A percentile compares a stretch with the other conserved stretches of the same genome.
Evolutionary conservation across 768 basidiomycete genomes (phyloP).

Genomic region (Galerina marginata): DNA sequence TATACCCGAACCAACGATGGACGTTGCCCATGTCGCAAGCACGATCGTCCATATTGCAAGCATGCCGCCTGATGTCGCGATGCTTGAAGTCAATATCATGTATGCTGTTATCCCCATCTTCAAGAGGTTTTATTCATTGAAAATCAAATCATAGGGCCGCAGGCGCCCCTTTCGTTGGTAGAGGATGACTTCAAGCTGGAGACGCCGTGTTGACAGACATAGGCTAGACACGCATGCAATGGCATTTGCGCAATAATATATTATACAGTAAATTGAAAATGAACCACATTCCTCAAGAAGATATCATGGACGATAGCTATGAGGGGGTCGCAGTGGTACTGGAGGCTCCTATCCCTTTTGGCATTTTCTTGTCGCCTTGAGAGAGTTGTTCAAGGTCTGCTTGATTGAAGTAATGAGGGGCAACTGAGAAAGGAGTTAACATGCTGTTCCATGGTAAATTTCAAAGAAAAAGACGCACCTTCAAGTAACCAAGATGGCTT

Average conservation of each 20-base stretch:
- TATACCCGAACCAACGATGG: slow-evolving; percentile 66
- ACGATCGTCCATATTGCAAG: slow-evolving; percentile 74
- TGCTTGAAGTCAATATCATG: slow-evolving; percentile 79
- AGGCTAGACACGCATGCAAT: not conserved
- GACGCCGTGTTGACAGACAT: not conserved
- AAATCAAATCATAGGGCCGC: slow-evolving; percentile 28
- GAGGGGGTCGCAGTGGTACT: slow-evolving; percentile 32
- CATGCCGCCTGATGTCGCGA: slow-evolving; percentile 70
- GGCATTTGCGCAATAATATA: not conserved
- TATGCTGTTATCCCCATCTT: slow-evolving; percentile 30
- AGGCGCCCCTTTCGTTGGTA: slow-evolving; percentile 34
- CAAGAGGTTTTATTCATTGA: not conserved
- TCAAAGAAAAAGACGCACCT: slow-evolving; percentile 50
- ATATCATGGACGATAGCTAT: not conserved
- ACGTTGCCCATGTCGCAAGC: slow-evolving; percentile 73
- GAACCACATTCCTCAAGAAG: not conserved
- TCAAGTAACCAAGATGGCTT: slow-evolving; percentile 94
- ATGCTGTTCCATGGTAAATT: not conserved
- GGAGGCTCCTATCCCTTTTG: slow-evolving; percentile 68
- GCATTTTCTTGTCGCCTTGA: slow-evolving; percentile 91
- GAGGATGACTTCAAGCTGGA: slow-evolving; percentile 25
- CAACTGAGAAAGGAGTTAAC: slow-evolving; percentile 57
- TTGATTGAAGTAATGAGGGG: slow-evolving; percentile 94
- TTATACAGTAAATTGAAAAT: not conserved
- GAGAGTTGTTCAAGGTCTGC: slow-evolving; percentile 82